phyloP scores from a whole-genome alignment of 306 rosid genomes.

The Gastrolobium villosum region DNA sequence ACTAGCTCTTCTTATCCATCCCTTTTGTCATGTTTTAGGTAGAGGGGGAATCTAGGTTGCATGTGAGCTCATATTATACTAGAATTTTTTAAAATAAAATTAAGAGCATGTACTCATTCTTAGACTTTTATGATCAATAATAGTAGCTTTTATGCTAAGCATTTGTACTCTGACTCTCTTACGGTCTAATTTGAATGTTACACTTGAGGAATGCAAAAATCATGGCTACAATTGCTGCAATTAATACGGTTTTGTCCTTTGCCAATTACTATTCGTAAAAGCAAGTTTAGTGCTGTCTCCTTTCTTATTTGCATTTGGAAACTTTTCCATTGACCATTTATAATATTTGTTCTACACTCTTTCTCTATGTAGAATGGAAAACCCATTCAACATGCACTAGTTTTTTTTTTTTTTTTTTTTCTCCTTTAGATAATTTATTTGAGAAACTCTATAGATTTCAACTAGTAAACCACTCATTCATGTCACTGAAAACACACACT shows the following conservation, averaged over 20 bases:
- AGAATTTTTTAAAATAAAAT: too few relatives aligned
- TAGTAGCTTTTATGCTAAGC: background rate
- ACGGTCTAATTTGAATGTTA: background rate
- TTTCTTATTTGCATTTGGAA: background rate
- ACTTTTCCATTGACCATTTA: background rate
- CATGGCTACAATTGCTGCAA: constrained; percentile 10
- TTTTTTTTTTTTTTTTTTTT: too few relatives aligned
- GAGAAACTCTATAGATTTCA: too few relatives aligned
- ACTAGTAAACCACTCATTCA: too few relatives aligned
- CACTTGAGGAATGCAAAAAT: background rate
- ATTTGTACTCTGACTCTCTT: background rate
- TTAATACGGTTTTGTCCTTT: background rate
- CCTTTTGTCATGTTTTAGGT: too few relatives aligned
- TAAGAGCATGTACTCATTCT: too few relatives aligned
- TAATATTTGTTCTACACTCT: background rate
- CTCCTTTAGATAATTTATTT: too few relatives aligned
- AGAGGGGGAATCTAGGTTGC: too few relatives aligned
- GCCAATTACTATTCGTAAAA: background rate
- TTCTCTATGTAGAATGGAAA: background rate
- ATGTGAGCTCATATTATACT: too few relatives aligned
- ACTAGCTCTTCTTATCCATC: too few relatives aligned
- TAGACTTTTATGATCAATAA: too few relatives aligned
- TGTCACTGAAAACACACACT: too few relatives aligned
- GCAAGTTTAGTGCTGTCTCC: background rate
- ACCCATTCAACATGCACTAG: background rate